Conservation (phyloP, 768 basidiomycete species). For the Hypholoma sublateritium region DNA sequence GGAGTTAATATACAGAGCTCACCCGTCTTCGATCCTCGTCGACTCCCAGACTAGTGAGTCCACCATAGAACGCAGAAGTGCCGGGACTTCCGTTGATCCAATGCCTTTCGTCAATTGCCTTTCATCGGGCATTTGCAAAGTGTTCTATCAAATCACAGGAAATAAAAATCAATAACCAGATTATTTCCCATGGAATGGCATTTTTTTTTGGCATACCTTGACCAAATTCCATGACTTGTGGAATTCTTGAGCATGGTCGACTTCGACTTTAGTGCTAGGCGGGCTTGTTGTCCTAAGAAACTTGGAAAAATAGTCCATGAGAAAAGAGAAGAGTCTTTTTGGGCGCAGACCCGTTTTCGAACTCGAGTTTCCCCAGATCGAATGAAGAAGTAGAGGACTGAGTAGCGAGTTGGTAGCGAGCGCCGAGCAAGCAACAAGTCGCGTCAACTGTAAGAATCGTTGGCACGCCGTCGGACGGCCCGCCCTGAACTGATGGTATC, state of each 20-base stretch:
- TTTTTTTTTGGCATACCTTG: conserved; percentile 45
- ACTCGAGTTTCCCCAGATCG: neutral
- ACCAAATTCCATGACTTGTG: conserved; percentile 72
- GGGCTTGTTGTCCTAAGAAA: conserved; percentile 55
- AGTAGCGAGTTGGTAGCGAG: too few relatives aligned
- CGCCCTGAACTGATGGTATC: too few relatives aligned
- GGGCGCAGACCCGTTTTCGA: neutral
- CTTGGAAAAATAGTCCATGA: conserved; percentile 87
- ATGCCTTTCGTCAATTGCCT: conserved; percentile 84
- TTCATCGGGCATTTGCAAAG: conserved; percentile 86
- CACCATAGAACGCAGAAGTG: conserved; percentile 74
- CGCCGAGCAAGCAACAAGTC: too few relatives aligned
- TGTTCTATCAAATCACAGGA: conserved; percentile 50
- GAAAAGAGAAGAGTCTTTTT: neutral
- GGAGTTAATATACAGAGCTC: conserved; percentile 28
- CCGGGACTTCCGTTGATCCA: conserved; percentile 76
- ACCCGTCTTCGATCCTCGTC: conserved; percentile 86
- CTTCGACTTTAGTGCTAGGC: conserved; percentile 45
- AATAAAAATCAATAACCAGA: neutral
- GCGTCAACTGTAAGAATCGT: too few relatives aligned
- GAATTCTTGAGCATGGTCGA: conserved; percentile 75
- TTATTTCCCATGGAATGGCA: neutral
- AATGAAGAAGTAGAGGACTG: too few relatives aligned
- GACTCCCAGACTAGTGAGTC: conserved; percentile 87
- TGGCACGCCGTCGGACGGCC: too few relatives aligned